Base-by-base conservation (phyloP, 225 moss, liverwort and hornwort genomes). In the Ulota crispa region DNA sequence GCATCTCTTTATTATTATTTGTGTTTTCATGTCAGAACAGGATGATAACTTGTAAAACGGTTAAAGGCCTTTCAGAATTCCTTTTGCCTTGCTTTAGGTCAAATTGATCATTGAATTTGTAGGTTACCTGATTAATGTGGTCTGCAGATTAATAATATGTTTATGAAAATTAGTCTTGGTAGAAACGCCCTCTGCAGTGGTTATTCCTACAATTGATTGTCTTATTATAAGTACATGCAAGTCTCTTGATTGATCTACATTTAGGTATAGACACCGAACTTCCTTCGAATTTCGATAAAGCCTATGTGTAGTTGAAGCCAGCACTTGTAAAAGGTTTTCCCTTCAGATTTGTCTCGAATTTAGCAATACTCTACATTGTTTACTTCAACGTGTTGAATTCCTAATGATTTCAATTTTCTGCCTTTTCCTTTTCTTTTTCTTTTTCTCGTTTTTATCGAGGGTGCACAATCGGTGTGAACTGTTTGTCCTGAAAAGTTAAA, bases 31-130 rank as follows among this genome's bases (percentile, higher is more conserved):
- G 27, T 39, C 21, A 45, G 76, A 57, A 24, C 42, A 47, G 24
- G 65, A 71, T 64, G 53, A 73, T 79, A 21, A 36, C 47, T 56
- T 21, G 34, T n/a, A 45, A 73, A 73, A 66, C 83, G 73, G 83
- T 83, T 73, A 57, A 73, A 67, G 65, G 72, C 30, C 34, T 83
- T 36, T 21, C 27, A 2, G 9, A 20, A 62, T 72, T 6, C 6
- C 42, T 72, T 19, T 20, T 34, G 26, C 19, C 23, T 12, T 72
- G 72, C 66, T 63, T 66, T 74, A 57, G 79, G 52, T 64, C 32
- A 68, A 68, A 32, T 28, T 31, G 62, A 55, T 34, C 0, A 12
- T 79, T 18, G 60, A 67, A 9, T 71, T 53, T 67, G 4, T 79
- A 15, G 65, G 28, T 53, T n/a, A 59, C 7, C 36, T 77, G 69